A percentile compares a stretch with the other conserved stretches of the same genome.
Conservation (phyloP, 2,329 filamentous ascomycete genomes). For the Colletotrichum siamense region DNA sequence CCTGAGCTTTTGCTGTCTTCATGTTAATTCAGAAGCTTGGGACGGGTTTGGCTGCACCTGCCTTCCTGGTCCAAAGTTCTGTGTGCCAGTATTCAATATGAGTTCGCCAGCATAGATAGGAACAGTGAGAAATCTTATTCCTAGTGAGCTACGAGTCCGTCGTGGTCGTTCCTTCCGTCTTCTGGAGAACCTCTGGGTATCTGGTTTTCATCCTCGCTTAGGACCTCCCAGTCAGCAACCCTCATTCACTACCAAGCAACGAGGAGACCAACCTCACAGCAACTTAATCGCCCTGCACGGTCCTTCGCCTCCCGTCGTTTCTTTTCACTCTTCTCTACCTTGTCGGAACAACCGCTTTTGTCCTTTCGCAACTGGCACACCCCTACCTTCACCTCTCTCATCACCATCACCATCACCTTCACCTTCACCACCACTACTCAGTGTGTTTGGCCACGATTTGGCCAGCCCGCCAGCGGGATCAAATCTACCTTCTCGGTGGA, state of each 20-base stretch:
- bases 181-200: neutral
- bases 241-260: neutral
- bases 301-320: neutral
- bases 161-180: neutral
- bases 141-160: neutral
- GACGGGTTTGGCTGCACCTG: neutral
- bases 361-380: neutral
- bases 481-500: neutral
- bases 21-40: neutral
- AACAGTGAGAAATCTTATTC: neutral
- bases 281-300: neutral
- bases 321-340: neutral
- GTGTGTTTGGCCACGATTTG: neutral
- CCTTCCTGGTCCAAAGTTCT: neutral
- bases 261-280: neutral
- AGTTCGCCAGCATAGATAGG: neutral
- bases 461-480: neutral
- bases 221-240: neutral
- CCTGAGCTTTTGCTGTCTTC: neutral
- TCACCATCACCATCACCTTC: neutral
- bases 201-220: neutral
- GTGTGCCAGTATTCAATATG: neutral
- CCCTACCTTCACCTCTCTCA: neutral
- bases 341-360: neutral
- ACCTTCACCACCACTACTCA: neutral